Base-by-base conservation (phyloP, 2,329 filamentous ascomycete genomes). In the Botrytis porri region DNA sequence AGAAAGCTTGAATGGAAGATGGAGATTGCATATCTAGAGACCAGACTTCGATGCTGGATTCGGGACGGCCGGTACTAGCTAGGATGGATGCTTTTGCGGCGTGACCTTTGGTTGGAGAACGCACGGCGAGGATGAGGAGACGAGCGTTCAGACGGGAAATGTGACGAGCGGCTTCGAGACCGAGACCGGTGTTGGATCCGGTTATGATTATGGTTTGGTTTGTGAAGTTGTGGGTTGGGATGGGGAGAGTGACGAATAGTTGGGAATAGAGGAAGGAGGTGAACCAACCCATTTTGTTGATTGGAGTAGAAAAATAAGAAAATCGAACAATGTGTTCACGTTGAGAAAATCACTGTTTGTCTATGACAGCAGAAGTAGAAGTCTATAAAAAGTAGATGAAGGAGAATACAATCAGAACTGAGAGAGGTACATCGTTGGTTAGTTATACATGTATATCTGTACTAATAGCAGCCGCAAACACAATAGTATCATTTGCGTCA, bases 71-170 rank as follows among this genome's bases (percentile, higher is more conserved):
- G 16, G 39, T 41, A 1, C 39, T 37, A 43, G 70, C 64, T 51
- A 78, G 73, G 54, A 84, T 80, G 14, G 77, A 74, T 20, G 73
- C 41, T 41, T 80, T 80, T 1, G 83, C 82, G 7, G 70, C 75
- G 69, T 81, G 77, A 54, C 82, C 84, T 75, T 82, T 83, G 7
- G 79, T 77, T 1, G 78, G 71, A 62, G 77, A 79, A 29, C 85
- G 81, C 3, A 84, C 83, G 7, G 80, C 85, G 51, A 86, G 78
- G 35, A 86, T 82, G 1, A 86, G 75, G 9, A 78, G 81, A 0
- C 76, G 76, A 1, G 82, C 75, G 2, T 82, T 80, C 5, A 84
- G 81, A 0, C 71, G 73, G 12, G 82, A 77, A 16, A 74, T 16
- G 43, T 83, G 81, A 6, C 77, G 78, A 20, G 80, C 78, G 0